These are phyloP conservation scores for Nadsonia starkeyi-henricii DNA, from an alignment of 1,139 yeast species.

Conservation along the genomic window DNA sequence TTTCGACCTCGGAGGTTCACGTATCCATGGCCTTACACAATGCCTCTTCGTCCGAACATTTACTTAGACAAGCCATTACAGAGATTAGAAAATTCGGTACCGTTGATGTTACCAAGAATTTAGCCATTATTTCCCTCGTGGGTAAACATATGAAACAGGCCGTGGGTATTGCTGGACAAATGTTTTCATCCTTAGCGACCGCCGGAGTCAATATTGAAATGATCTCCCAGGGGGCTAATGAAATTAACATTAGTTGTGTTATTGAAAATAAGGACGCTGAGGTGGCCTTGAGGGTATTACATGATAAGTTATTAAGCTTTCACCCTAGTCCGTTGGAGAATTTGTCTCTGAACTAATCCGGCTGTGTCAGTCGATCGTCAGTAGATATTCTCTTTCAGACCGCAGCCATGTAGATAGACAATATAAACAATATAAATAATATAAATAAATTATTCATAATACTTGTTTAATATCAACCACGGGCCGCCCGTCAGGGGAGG, in stretches of 20 bases:
- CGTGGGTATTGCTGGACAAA: constrained; percentile 93
- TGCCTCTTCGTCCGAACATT: constrained; percentile 40
- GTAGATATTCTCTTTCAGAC: no score
- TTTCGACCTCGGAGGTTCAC: constrained; percentile 94
- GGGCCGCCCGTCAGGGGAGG: no score
- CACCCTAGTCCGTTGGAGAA: background rate
- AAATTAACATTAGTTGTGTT: constrained; percentile 90
- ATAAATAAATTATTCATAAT: no score
- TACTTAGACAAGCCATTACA: constrained; percentile 48
- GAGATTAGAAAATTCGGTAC: constrained; percentile 73
- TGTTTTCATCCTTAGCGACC: constrained; percentile 90
- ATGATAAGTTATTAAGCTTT: constrained; percentile 45
- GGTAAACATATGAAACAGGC: constrained; percentile 96
- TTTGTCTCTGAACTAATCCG: background rate
- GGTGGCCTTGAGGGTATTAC: constrained; percentile 76
- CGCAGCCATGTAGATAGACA: no score
- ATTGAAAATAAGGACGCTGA: constrained; percentile 72
- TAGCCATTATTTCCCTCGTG: constrained; percentile 86
- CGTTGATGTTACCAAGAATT: constrained; percentile 73
- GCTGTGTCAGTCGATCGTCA: no score
- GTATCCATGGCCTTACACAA: constrained; percentile 95
- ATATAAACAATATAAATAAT: no score
- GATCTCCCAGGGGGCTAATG: constrained; percentile 98
- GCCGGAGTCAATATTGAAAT: constrained; percentile 88
- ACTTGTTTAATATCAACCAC: no score